Base-by-base conservation (phyloP, 352 stramenopile species). In the Plasmopara viticola region DNA sequence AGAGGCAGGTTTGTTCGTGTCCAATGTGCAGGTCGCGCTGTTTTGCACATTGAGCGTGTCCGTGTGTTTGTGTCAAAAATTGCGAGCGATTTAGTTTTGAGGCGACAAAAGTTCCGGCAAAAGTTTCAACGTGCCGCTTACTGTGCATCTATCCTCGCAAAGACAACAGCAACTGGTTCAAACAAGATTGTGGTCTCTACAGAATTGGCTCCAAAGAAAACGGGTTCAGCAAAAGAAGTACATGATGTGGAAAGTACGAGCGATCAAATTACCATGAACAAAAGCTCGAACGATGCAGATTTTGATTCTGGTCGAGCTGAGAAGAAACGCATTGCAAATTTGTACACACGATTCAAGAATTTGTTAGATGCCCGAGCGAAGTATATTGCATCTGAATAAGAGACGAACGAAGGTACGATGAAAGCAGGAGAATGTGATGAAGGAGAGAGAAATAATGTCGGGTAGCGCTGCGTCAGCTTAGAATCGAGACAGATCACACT, bases 41-140 rank as follows among this genome's bases (percentile, higher is more conserved):
- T 77, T 35, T 48, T 88, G 2, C 74, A 88, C 37, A 82, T 86
- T 47, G 77, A 88, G 38, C 60, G 56, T 13, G 74, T 86, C 10
- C 63, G 84, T 15, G 74, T 84, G 31, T 84, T 68, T 43, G 64
- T 82, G 8, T 53, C 56, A 3, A 68, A 84, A 5, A 37, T 53
- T 5, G 44, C 48, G 29, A 48, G 48, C n/a, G 70, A 76, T 34
- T 39, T 53, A 13, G 35, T 51, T 2, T 25, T 50, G 5, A 64
- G 56, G 20, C 46, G 53, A 9, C 54, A 66, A 14, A 44, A 53
- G n/a, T 44, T 74, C 29, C 43, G 66, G 8, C 52, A 61, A 48
- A 25, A 25, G 20, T 25, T 25, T 25, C 20, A 25, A 25, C 20
- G 20, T 25, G 20, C 20, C 20, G 3, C 20, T 25, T 25, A 25